These are phyloP conservation scores for Tylopilus felleus DNA, from an alignment of 768 basidiomycete species.

Conservation along the genomic window DNA sequence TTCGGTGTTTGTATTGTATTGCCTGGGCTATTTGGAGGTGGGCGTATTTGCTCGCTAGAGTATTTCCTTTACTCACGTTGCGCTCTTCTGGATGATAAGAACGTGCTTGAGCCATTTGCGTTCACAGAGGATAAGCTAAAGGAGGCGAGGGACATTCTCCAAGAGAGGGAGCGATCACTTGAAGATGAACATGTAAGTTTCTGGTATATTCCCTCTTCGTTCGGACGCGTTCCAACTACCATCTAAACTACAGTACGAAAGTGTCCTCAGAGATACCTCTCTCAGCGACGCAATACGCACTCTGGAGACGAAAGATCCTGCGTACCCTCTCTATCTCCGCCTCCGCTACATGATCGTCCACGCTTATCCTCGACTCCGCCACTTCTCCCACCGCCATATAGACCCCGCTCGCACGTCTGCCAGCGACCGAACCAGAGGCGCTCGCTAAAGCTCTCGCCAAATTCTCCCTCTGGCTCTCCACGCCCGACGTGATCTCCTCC, in stretches of 20 bases:
- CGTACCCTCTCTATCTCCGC: too few relatives aligned
- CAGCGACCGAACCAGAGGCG: constrained; percentile 58
- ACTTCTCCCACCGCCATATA: constrained; percentile 17
- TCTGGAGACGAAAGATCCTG: constrained; percentile 21
- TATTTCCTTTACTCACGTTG: not conserved
- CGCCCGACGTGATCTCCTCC: constrained; percentile 75
- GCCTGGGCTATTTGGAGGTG: constrained; percentile 78
- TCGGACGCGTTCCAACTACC: too few relatives aligned
- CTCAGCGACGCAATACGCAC: constrained; percentile 25
- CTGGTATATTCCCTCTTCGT: not conserved
- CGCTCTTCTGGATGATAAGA: constrained; percentile 35
- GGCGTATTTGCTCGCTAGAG: constrained; percentile 16
- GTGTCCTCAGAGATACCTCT: constrained; percentile 28
- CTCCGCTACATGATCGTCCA: too few relatives aligned
- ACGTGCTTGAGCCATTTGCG: constrained; percentile 59
- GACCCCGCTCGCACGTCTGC: constrained; percentile 72
- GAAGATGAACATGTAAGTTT: constrained; percentile 79
- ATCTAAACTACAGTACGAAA: constrained; percentile 10
- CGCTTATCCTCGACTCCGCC: too few relatives aligned
- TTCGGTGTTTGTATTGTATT: constrained; percentile 83
- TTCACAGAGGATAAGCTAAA: constrained; percentile 64
- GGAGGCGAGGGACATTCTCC: constrained; percentile 56
- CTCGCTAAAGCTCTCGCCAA: constrained; percentile 59
- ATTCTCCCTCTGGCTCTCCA: constrained; percentile 86
- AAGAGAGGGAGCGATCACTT: constrained; percentile 57